A percentile compares a stretch with the other conserved stretches of the same genome.
Evolutionary conservation across 306 rosid genomes (phyloP).

Genomic region (Luffa aegyptiaca): DNA sequence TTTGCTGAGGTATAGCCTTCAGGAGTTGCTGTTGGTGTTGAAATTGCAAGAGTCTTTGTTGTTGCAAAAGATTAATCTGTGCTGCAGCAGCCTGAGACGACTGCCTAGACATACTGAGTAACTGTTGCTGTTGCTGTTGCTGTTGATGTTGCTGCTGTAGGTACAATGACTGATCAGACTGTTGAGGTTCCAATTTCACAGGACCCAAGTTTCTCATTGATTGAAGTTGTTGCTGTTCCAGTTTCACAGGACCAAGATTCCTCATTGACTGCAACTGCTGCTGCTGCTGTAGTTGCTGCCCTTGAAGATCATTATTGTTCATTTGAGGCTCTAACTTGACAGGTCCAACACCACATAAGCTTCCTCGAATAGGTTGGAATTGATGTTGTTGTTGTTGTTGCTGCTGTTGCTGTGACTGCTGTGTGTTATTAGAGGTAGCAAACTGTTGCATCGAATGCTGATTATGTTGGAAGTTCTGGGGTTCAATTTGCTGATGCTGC

Average conservation of each 20-base stretch:
- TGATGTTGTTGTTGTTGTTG: conserved; percentile 31
- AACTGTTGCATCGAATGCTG: conserved; percentile 89
- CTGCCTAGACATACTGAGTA: conserved; percentile 79
- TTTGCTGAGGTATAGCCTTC: conserved; percentile 81
- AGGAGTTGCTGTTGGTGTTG: conserved; percentile 87
- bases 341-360: conserved; percentile 49
- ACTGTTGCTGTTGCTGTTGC: conserved; percentile 32
- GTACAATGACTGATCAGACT: conserved; percentile 64
- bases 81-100: conserved; percentile 85
- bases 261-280: conserved; percentile 33
- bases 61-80: conserved; percentile 68
- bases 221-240: conserved; percentile 75
- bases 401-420: conserved; percentile 29
- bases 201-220: conserved; percentile 49
- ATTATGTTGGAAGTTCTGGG: conserved; percentile 66
- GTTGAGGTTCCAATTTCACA: conserved; percentile 76
- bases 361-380: conserved; percentile 65
- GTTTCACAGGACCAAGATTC: conserved; percentile 50
- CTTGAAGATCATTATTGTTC: conserved; percentile 54
- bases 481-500: conserved; percentile 63
- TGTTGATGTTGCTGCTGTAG: conserved; percentile 67
- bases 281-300: conserved; percentile 38
- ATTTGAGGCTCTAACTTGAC: conserved; percentile 83
- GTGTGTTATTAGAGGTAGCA: conserved; percentile 39
- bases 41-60: conserved; percentile 62